Base-by-base conservation (phyloP, 208 protist species). In the Angomonas ambiguus region DNA sequence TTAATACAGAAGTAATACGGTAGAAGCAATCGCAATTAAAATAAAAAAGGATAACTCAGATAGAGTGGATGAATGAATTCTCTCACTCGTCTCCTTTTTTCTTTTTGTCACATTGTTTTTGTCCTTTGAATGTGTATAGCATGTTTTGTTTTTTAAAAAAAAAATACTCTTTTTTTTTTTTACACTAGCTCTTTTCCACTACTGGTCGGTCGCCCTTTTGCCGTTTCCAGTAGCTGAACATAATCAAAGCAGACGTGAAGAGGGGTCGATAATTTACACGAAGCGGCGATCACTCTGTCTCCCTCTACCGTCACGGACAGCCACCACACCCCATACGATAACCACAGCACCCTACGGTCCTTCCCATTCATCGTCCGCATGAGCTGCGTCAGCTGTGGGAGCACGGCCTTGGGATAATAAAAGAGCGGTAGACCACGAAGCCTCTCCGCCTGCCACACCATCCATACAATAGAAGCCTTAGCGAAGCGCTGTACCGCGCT, bases 371-470 rank as follows among this genome's bases (percentile, higher is more conserved):
- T 5, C 6, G 8, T 16, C n/a, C 22, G 49, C n/a, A 56, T 16
- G n/a, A 56, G 49, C 49, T 30, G 49, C 49, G 49, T 25, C 6
- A 56, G 49, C 49, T 16, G 49, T 56, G 49, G 49, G 5, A 56
- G 49, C n/a, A 24, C n/a, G 10, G n/a, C 49, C 11, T 8, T 11
- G 6, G 49, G 49, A 24, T 56, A 20, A 24, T 25, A 27, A 11
- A 8, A 6, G n/a, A 56, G 49, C 5, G 49, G 49, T 5, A 27
- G 6, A 16, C 38, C 38, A 45, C 38, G 11, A 16, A 45, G 38
- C 38, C 38, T 8, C 38, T 45, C 38, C 38, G 11, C 16, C 38
- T 45, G 38, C 38, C 38, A 45, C 11, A 16, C 16, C 38, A 45
- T n/a, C 38, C 38, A 45, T 16, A 45, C 38, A 45, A n/a, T 45